phyloP scores from a whole-genome alignment of 495 filamentous ascomycete species.

The Friedmanniomyces endolithicus region DNA sequence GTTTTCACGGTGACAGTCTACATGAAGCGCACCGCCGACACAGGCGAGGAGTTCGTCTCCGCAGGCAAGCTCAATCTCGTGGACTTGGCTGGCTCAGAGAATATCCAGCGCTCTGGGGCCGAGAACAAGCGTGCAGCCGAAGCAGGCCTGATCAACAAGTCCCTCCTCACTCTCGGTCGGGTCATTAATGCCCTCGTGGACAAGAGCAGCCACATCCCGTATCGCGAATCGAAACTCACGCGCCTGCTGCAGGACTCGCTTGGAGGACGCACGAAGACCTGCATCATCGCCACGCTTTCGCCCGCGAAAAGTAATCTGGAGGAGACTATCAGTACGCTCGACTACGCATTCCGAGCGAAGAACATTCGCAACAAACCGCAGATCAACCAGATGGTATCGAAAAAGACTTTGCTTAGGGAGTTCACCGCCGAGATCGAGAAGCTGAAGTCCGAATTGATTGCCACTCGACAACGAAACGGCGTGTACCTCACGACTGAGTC shows the following conservation, averaged over 20 bases:
- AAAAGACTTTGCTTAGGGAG: constrained; percentile 79
- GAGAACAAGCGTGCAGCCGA: constrained; percentile 96
- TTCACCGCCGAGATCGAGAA: constrained; percentile 91
- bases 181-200: constrained; percentile 98
- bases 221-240: constrained; percentile 92
- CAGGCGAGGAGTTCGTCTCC: constrained; percentile 82
- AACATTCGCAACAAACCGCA: constrained; percentile 98
- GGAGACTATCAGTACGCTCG: constrained; percentile 92
- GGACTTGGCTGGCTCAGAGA: constrained; percentile 92
- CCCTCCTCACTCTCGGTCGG: constrained; percentile 79
- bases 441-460: constrained; percentile 84
- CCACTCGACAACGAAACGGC: constrained; percentile 84
- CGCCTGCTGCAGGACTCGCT: constrained; percentile 90
- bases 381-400: constrained; percentile 78
- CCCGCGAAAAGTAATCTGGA: constrained; percentile 89
- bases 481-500: constrained; percentile 78
- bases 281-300: constrained; percentile 94
- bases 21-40: constrained; percentile 66
- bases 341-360: constrained; percentile 95
- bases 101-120: constrained; percentile 89
- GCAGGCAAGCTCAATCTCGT: constrained; percentile 92
- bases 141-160: constrained; percentile 96
- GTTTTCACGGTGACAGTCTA: constrained; percentile 89
- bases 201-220: constrained; percentile 80
- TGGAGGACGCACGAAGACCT: constrained; percentile 89